These are phyloP conservation scores for Rhynchosporium secalis DNA, from an alignment of 2,329 filamentous ascomycete genomes.

Conservation along the genomic window DNA sequence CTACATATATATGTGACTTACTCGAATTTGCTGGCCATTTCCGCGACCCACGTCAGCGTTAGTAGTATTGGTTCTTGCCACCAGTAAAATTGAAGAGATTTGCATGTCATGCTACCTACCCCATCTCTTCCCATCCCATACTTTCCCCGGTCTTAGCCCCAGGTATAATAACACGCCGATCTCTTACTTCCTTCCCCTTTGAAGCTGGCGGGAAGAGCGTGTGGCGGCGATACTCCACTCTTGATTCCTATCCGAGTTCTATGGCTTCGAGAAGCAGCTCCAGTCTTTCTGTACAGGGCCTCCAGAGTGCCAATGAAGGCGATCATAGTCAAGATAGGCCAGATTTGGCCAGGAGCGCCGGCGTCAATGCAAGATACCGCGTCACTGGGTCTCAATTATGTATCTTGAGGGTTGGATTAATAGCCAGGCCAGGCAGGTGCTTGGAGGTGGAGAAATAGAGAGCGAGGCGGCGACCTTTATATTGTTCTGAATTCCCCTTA, in stretches of 20 bases:
- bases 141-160: not conserved
- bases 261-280: constrained; percentile 1
- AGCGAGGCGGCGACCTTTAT: not conserved
- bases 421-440: not conserved
- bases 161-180: constrained; percentile 7
- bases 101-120: not conserved
- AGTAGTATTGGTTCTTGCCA: not conserved
- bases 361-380: not conserved
- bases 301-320: not conserved
- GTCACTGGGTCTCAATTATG: constrained; percentile 8
- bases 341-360: not conserved
- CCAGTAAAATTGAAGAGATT: not conserved
- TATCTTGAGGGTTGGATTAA: not conserved
- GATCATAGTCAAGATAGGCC: not conserved
- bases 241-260: not conserved
- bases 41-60: not conserved
- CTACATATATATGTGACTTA: not conserved
- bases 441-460: not conserved
- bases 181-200: constrained; percentile 10
- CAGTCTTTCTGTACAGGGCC: constrained; percentile 4
- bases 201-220: not conserved
- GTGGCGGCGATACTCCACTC: not conserved
- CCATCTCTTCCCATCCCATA: not conserved
- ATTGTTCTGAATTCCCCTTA: constrained; percentile 1
- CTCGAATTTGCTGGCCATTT: not conserved